These are phyloP conservation scores for Falciphora oryzae DNA, from an alignment of 2,329 filamentous ascomycete species.

Conservation along the genomic window DNA sequence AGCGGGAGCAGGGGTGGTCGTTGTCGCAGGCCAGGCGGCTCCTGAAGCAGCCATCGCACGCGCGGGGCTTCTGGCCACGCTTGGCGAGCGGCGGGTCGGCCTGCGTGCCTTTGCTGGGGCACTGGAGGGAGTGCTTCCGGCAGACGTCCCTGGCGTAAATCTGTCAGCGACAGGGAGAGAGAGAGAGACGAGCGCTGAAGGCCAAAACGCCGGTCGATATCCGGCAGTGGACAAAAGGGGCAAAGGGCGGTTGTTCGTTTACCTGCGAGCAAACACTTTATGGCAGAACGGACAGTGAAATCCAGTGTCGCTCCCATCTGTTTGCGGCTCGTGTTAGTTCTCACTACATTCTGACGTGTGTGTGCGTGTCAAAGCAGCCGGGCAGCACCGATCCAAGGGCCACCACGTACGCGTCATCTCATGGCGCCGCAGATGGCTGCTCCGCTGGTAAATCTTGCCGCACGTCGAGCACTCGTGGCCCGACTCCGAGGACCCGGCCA, in stretches of 20 bases:
- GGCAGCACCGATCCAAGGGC: too few species aligned
- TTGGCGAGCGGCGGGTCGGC: constrained; percentile 17
- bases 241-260: not conserved
- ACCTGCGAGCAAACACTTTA: constrained; percentile 9
- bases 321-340: not conserved
- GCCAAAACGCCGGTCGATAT: not conserved
- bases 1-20: constrained; percentile 20
- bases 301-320: constrained; percentile 4
- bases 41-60: constrained; percentile 24
- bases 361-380: not conserved
- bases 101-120: constrained; percentile 15
- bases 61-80: constrained; percentile 22
- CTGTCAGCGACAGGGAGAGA: not conserved
- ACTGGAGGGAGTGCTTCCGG: constrained; percentile 21
- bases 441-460: constrained; percentile 10
- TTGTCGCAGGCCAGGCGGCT: constrained; percentile 25
- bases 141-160: constrained; percentile 15
- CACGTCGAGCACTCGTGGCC: constrained; percentile 3
- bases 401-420: constrained; percentile 7
- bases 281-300: constrained; percentile 10
- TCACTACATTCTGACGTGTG: not conserved
- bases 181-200: too few species aligned
- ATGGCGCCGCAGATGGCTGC: constrained; percentile 9
- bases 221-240: not conserved
- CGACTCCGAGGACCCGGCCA: not conserved